phyloP scores from a whole-genome alignment of 1,284 basidiomycete species.

The Exobasidium rhododendri region DNA sequence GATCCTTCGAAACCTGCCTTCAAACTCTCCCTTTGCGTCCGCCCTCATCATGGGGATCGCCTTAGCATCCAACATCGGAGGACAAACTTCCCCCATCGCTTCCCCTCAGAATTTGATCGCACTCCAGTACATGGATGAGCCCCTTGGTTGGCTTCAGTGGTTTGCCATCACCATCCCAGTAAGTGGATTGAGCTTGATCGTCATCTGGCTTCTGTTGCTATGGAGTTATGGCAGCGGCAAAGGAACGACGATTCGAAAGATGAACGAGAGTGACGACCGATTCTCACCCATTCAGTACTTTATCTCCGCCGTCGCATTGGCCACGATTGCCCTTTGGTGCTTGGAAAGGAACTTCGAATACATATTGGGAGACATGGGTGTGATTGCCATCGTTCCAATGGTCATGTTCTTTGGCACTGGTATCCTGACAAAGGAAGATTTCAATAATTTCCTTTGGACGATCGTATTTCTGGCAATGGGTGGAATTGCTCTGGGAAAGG shows the following conservation, averaged over 20 bases:
- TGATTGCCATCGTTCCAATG: slow-evolving; percentile 89
- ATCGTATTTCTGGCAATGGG: slow-evolving; percentile 69
- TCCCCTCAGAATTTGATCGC: slow-evolving; percentile 98
- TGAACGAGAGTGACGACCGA: slow-evolving; percentile 35
- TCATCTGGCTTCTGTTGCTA: slow-evolving; percentile 88
- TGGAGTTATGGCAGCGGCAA: slow-evolving; percentile 80
- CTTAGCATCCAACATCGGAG: slow-evolving; percentile 95
- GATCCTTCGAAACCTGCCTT: slow-evolving; percentile 84
- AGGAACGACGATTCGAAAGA: slow-evolving; percentile 47
- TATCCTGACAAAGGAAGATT: slow-evolving; percentile 77
- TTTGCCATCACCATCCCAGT: slow-evolving; percentile 92
- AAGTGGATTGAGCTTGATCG: slow-evolving; percentile 74
- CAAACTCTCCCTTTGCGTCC: slow-evolving; percentile 80
- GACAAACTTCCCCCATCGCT: slow-evolving; percentile 83
- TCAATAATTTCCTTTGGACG: slow-evolving; percentile 55
- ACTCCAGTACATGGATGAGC: slow-evolving; percentile 78
- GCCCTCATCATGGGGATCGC: slow-evolving; percentile 94
- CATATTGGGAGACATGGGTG: slow-evolving; percentile 85
- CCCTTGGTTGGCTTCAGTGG: slow-evolving; percentile 86
- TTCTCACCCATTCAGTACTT: slow-evolving; percentile 86
- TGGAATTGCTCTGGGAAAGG: slow-evolving; percentile 91
- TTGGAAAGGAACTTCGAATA: slow-evolving; percentile 76
- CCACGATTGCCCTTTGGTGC: slow-evolving; percentile 89
- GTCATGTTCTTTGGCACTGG: slow-evolving; percentile 93
- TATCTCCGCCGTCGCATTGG: slow-evolving; percentile 78